Percentiles rank a stretch among this genome's conserved stretches.
Conservation (phyloP, 2,329 filamentous ascomycete genomes). For the Hypoxylon sp. region DNA sequence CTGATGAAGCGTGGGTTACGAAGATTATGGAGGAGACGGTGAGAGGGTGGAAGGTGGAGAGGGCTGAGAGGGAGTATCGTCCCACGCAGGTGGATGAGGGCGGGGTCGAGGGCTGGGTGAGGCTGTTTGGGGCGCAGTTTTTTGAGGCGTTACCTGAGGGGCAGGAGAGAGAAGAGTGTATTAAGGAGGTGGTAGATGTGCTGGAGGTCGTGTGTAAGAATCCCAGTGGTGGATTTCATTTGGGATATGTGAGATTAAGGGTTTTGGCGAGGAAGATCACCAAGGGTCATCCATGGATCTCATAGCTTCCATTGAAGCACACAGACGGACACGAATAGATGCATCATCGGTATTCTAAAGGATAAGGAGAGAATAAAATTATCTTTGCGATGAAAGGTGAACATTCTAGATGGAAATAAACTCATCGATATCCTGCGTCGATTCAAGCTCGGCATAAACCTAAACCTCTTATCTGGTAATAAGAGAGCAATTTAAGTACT, state of each 20-base stretch:
- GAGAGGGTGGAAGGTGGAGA: conserved; percentile 64
- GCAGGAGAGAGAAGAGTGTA: conserved; percentile 63
- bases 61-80: conserved; percentile 73
- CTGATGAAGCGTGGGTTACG: conserved; percentile 71
- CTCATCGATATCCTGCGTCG: too few relatives aligned
- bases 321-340: neutral
- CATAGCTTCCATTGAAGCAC: too few relatives aligned
- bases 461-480: neutral
- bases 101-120: conserved; percentile 75
- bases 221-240: conserved; percentile 68
- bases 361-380: neutral
- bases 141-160: conserved; percentile 65
- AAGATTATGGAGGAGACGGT: conserved; percentile 58
- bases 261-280: conserved; percentile 62
- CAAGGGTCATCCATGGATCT: too few relatives aligned
- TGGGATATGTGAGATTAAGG: conserved; percentile 68
- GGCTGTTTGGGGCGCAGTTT: conserved; percentile 71
- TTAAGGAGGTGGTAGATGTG: conserved; percentile 67
- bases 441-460: too few relatives aligned
- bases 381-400: neutral
- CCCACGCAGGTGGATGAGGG: conserved; percentile 71
- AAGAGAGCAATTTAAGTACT: neutral
- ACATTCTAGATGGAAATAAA: neutral
- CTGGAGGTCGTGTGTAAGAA: conserved; percentile 67
- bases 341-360: neutral